Conservation (phyloP, 1,284 basidiomycete species). For the Anthracocystis walkeri region DNA sequence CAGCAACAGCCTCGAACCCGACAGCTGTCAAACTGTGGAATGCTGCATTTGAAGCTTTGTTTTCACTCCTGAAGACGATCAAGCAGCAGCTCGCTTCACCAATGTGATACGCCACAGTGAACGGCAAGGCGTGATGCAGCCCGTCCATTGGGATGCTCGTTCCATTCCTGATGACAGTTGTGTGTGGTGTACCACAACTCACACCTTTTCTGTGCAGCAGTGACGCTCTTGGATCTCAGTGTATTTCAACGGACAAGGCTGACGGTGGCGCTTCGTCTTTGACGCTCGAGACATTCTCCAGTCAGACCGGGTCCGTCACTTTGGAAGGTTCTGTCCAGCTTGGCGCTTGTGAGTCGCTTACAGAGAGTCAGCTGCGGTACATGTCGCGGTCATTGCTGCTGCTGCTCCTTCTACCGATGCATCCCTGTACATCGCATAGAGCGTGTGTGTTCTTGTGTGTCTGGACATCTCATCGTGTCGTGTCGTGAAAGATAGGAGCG, state of each 20-base stretch:
- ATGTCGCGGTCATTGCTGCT: neutral
- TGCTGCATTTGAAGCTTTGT: neutral
- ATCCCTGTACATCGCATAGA: neutral
- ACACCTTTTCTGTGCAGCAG: no score
- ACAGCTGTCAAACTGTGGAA: conserved; percentile 18
- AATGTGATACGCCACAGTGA: neutral
- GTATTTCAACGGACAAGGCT: neutral
- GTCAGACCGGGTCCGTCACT: neutral
- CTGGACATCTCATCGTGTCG: neutral
- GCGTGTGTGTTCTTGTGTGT: neutral
- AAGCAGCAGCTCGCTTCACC: neutral
- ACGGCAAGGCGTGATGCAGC: conserved; percentile 12
- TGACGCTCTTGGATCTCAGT: neutral
- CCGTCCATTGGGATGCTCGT: conserved; percentile 31
- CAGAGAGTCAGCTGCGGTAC: neutral
- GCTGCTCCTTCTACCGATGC: neutral
- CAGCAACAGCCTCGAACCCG: neutral
- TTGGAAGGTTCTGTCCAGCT: neutral
- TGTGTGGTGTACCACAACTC: neutral
- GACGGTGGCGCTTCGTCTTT: neutral
- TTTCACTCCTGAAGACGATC: neutral
- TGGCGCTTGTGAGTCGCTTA: neutral
- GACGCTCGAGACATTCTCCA: conserved; percentile 7
- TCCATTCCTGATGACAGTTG: conserved; percentile 23
- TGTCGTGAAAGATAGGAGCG: neutral